A percentile compares a stretch with the other conserved stretches of the same genome.
Evolutionary conservation across 2,329 filamentous ascomycete genomes (phyloP).

Genomic region (Chalaropsis ovoidea): DNA sequence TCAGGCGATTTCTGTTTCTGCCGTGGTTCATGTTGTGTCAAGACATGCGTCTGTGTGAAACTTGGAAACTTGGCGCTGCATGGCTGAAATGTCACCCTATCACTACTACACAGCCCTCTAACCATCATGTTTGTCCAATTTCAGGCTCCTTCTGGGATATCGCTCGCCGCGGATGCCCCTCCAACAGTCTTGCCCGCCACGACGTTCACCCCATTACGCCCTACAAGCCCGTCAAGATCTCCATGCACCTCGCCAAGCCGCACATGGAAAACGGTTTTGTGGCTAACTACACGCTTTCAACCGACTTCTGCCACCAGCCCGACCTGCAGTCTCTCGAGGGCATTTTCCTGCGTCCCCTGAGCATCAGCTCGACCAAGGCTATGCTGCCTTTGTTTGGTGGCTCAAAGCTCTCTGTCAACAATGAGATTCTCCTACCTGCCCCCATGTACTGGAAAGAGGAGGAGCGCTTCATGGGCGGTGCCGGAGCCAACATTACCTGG

Average conservation of each 20-base stretch:
- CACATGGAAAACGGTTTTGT: slow-evolving; percentile 50
- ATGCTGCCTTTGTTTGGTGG: slow-evolving; percentile 58
- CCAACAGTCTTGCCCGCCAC: slow-evolving; percentile 50
- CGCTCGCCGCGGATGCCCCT: slow-evolving; percentile 50
- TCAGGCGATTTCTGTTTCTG: neutral
- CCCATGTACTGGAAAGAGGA: slow-evolving; percentile 60
- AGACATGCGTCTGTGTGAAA: neutral
- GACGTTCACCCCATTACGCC: slow-evolving; percentile 38
- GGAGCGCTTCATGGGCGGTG: slow-evolving; percentile 49
- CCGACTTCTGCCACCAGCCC: slow-evolving; percentile 56
- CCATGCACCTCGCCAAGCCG: slow-evolving; percentile 37
- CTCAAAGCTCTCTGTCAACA: slow-evolving; percentile 59
- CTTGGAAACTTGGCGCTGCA: neutral
- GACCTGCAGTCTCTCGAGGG: slow-evolving; percentile 54
- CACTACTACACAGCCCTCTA: neutral
- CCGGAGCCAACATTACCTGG: slow-evolving; percentile 47
- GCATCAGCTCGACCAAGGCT: slow-evolving; percentile 45
- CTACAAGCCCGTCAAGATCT: slow-evolving; percentile 38
- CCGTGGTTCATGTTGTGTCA: neutral
- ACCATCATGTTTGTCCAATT: neutral
- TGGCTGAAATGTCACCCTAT: neutral
- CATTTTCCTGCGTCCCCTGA: slow-evolving; percentile 52
- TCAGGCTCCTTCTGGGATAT: slow-evolving; percentile 48
- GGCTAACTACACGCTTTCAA: slow-evolving; percentile 50
- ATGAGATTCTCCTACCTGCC: slow-evolving; percentile 58